Percentiles rank a stretch among this genome's conserved stretches.
phyloP scores from a whole-genome alignment of 805 yeast genomes.

The Pichia heedii region DNA sequence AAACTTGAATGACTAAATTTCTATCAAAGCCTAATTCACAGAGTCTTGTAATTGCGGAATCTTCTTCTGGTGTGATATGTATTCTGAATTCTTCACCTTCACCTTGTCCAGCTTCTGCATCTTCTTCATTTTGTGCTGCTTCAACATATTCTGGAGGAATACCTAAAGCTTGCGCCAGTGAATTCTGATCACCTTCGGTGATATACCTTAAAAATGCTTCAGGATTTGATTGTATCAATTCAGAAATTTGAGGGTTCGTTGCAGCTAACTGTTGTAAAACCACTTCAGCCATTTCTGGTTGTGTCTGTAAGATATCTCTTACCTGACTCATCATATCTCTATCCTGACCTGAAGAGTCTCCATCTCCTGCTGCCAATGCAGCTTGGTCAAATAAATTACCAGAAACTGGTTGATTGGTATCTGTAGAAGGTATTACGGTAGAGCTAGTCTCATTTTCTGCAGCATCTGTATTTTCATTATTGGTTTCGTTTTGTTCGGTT shows the following conservation, averaged over 20 bases:
- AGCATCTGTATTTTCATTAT: conserved; percentile 24
- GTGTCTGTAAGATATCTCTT: conserved; percentile 69
- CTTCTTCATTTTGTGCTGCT: conserved; percentile 28
- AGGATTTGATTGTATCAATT: conserved; percentile 74
- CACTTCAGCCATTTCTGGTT: conserved; percentile 84
- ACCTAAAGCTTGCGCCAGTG: conserved; percentile 36
- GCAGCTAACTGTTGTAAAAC: conserved; percentile 74
- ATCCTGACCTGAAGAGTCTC: conserved; percentile 25
- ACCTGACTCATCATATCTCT: conserved; percentile 40
- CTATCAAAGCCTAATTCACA: conserved; percentile 93
- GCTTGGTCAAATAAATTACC: conserved; percentile 49
- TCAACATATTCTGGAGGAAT: conserved; percentile 31
- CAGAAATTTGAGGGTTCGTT: conserved; percentile 78
- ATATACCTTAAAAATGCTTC: conserved; percentile 76
- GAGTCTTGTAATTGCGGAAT: conserved; percentile 79
- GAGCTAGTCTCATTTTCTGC: conserved; percentile 30
- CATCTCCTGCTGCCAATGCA: conserved; percentile 26
- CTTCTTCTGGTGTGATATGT: conserved; percentile 70
- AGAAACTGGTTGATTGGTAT: neutral
- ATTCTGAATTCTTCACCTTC: conserved; percentile 34
- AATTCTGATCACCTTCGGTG: conserved; percentile 51
- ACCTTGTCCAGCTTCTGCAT: conserved; percentile 20
- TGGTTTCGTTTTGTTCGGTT: conserved; percentile 17
- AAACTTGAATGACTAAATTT: conserved; percentile 80
- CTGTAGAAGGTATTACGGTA: conserved; percentile 8